Base-by-base conservation (phyloP, 306 rosid genomes). In the Glycine tomentella region DNA sequence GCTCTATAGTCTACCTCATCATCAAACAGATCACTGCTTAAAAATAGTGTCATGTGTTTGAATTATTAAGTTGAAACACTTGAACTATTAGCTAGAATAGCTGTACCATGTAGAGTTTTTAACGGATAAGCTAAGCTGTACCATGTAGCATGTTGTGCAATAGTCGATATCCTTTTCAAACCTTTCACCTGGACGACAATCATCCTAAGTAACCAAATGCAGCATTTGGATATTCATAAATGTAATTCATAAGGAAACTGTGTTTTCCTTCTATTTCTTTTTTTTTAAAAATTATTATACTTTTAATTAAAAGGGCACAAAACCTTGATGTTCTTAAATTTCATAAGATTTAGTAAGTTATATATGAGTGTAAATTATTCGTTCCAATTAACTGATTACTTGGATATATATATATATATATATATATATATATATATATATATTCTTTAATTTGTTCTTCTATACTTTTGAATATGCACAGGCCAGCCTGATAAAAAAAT, bases 1-100 rank as follows among this genome's bases (percentile, higher is more conserved):
- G n/a, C 55, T 68, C 16, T 13, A 68, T 68, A 75, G 69, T 75
- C 56, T 75, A 17, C 40, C 69, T 75, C 77, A 75, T 58, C 69
- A 75, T 44, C 69, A 58, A 75, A 57, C 13, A 42, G 57, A 58
- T 72, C 48, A 57, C 51, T 72, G 76, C 63, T 51, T 72, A 36
- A 34, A 31, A 72, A 72, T 74, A 40, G 78, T 56, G 17, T 44
- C 67, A 40, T 34, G 62, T 71, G 64, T 74, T 57, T 74, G 79
- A 57, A 74, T 74, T 17, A 57, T 74, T 62, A 57, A 4, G 51
- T 55, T 58, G 42, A 40, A 57, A 52, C 44, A 73, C 67, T 15
- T 73, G 38, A 73, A 73, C 73, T 68, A 45, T 68, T 38, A 68
- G 53, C 53, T 44, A 67, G 20, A 20, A 20, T 20, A 20, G 53